Percentiles rank a stretch among this genome's conserved stretches.
Evolutionary conservation across 495 filamentous ascomycete species (phyloP).

Genomic region (Saxispiralis lemnorum): DNA sequence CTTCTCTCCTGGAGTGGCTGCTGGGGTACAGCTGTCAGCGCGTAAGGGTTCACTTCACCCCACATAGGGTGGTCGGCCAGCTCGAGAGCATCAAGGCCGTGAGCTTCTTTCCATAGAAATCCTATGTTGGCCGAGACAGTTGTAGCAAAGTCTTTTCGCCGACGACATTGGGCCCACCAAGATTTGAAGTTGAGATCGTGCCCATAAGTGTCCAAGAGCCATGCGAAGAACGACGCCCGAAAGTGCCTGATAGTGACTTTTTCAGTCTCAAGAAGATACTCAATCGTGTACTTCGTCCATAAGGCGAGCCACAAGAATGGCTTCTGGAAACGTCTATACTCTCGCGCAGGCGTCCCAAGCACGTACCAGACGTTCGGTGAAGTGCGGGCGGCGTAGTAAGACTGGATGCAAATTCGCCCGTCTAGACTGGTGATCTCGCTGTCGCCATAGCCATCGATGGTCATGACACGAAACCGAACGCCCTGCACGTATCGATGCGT

Average conservation of each 20-base stretch:
- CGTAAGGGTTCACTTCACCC: constrained; percentile 24
- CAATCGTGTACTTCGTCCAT: constrained; percentile 49
- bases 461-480: constrained; percentile 38
- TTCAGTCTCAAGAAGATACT: constrained; percentile 31
- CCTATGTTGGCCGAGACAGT: constrained; percentile 36
- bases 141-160: constrained; percentile 37
- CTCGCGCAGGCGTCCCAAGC: constrained; percentile 33
- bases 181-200: constrained; percentile 20
- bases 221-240: constrained; percentile 32
- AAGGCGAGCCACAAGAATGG: constrained; percentile 51
- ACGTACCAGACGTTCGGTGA: constrained; percentile 40
- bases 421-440: constrained; percentile 27
- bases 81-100: constrained; percentile 14
- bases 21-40: constrained; percentile 11
- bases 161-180: constrained; percentile 33
- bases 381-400: constrained; percentile 18
- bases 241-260: constrained; percentile 36
- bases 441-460: constrained; percentile 48
- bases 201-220: constrained; percentile 31
- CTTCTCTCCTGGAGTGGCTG: constrained; percentile 12
- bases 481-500: constrained; percentile 30
- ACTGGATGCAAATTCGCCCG: constrained; percentile 44
- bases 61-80: constrained; percentile 28
- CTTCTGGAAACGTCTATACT: constrained; percentile 40
- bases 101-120: constrained; percentile 46